These are phyloP conservation scores for Asclepias syriaca DNA, from an alignment of 257 asterid species.

Conservation along the genomic window DNA sequence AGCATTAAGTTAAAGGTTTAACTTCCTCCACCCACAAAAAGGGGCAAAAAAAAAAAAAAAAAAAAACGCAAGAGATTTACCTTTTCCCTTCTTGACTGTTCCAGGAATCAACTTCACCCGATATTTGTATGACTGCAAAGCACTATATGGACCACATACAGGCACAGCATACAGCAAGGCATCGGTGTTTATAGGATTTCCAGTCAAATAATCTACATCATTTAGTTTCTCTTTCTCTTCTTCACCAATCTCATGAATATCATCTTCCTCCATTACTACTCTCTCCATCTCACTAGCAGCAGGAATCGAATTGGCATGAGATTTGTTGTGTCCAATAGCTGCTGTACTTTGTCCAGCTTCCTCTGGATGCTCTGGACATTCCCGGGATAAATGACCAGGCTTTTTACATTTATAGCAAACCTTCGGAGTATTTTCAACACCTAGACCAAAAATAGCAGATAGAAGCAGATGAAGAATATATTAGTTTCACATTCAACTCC, in stretches of 20 bases:
- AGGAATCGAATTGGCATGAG: conserved; percentile 13
- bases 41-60: too few species aligned
- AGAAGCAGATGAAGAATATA: too few species aligned
- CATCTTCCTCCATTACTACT: conserved; percentile 90
- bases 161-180: conserved; percentile 84
- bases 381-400: conserved; percentile 79
- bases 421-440: conserved; percentile 52
- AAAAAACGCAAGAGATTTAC: conserved; percentile 9
- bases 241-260: conserved; percentile 90
- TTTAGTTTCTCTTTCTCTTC: conserved; percentile 85
- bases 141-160: conserved; percentile 85
- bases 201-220: conserved; percentile 91
- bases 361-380: conserved; percentile 66
- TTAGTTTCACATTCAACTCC: not conserved
- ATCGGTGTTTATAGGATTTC: conserved; percentile 72
- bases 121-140: conserved; percentile 83
- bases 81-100: conserved; percentile 88
- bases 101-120: conserved; percentile 96
- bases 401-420: conserved; percentile 90
- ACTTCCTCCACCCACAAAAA: too few species aligned
- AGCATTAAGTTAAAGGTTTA: not conserved
- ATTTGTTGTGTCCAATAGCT: conserved; percentile 25
- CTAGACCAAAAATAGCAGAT: conserved; percentile 19
- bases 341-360: conserved; percentile 32
- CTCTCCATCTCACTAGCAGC: conserved; percentile 46